Base-by-base conservation (phyloP, 257 asterid species). In the Henckelia pumila region DNA sequence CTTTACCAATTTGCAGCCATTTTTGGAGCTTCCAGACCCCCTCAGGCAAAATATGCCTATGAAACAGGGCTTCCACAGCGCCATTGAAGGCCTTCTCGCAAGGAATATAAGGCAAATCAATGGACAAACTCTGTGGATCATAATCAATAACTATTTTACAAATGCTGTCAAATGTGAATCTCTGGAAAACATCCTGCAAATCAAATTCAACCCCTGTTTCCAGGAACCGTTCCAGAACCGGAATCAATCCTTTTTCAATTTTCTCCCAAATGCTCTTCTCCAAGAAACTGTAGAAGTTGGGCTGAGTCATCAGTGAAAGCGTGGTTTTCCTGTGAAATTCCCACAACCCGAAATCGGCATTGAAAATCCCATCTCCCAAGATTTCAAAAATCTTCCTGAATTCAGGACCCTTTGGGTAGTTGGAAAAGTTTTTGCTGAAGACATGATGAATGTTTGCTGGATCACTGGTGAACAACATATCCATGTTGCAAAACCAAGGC, bases 171-270 rank as follows among this genome's bases (percentile, higher is more conserved):
- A 81, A 81, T 7, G 81, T 35, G 52, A 78, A 73, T 17, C 85
- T 62, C n/a, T 81, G 81, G n/a, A 81, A 67, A 8, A 81, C n/a
- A 13, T 78, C 81, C 29, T 81, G 83, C 68, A 81, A 64, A 76
- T 81, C 86, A 13, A 81, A 0, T 8, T 35, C 75, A 8, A 28
- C 22, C 21, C 77, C 71, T 4, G 4, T 22, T 13, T 72, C 40
- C 2, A 63, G 44, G 24, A 56, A 72, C 2, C 63, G 7, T 1
- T 75, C 75, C 2, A 81, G 80, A 49, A 75, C 67, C 3, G 75
- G 83, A 6, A 69, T 8, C 7, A 75, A 75, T 33, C 79, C 83
- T 10, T 50, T 70, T 10, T 70, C 75, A 28, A 81, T 58, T 21
- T 77, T 78, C 1, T 24, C 24, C 77, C 77, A 30, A 10, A 28